Evolutionary conservation across 2,329 filamentous ascomycete species (phyloP).

Genomic region (Fusarium sulawesiense): DNA sequence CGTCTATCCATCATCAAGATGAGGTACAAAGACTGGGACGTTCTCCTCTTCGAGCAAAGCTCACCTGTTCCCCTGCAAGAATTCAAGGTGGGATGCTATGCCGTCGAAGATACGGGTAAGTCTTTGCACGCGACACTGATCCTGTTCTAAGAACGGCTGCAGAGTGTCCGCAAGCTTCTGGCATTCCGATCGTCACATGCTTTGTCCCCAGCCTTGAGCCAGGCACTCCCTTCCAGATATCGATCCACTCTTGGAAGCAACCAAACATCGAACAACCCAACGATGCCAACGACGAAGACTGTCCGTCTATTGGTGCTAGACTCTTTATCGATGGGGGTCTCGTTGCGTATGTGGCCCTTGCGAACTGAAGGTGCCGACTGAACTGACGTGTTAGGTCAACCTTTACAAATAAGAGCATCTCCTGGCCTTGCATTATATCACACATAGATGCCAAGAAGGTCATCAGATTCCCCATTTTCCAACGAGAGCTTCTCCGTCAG

Average conservation of each 20-base stretch:
- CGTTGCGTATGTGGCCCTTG: conserved; percentile 61
- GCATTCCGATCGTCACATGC: conserved; percentile 74
- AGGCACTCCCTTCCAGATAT: conserved; percentile 74
- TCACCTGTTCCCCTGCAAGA: conserved; percentile 80
- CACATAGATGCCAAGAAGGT: conserved; percentile 66
- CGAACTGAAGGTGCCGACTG: neutral
- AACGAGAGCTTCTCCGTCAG: conserved; percentile 74
- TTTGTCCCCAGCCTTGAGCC: conserved; percentile 74
- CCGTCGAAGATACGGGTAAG: conserved; percentile 65
- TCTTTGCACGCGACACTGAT: neutral
- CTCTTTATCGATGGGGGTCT: conserved; percentile 76
- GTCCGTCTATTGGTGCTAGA: conserved; percentile 72
- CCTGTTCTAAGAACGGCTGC: conserved; percentile 3
- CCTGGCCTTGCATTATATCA: conserved; percentile 63
- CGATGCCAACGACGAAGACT: conserved; percentile 59
- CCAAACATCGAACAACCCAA: conserved; percentile 71
- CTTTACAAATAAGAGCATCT: conserved; percentile 62
- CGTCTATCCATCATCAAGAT: conserved; percentile 59
- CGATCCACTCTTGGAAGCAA: conserved; percentile 78
- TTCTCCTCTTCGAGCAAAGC: conserved; percentile 78
- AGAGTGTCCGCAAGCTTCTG: conserved; percentile 64
- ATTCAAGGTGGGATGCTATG: conserved; percentile 82
- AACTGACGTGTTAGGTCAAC: conserved; percentile 59
- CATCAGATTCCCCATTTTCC: conserved; percentile 80
- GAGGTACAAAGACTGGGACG: conserved; percentile 89